A percentile compares a stretch with the other conserved stretches of the same genome.
Conservation (phyloP, 2,329 filamentous ascomycete genomes). For the Xylaria sp. region DNA sequence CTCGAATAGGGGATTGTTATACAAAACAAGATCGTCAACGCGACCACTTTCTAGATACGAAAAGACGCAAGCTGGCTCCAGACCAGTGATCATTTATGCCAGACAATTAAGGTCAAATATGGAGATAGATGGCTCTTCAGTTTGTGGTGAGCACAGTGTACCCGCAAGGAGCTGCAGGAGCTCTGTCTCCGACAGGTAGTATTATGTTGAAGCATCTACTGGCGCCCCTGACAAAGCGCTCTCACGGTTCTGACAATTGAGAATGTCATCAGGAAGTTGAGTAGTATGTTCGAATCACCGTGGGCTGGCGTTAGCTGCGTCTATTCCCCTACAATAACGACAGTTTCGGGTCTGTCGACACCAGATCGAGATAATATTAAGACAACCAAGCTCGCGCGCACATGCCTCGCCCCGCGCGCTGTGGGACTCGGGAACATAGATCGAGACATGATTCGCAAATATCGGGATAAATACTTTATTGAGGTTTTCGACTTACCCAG, state of each 20-base stretch:
- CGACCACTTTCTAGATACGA: conserved; percentile 10
- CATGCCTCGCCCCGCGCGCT: no score
- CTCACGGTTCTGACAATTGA: conserved; percentile 35
- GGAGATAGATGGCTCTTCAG: not conserved
- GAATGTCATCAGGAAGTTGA: conserved; percentile 31
- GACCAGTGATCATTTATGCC: conserved; percentile 20
- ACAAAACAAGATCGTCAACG: conserved; percentile 20
- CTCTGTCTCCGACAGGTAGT: conserved; percentile 20
- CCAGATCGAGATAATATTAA: no score
- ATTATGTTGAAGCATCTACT: conserved; percentile 25
- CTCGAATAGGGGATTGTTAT: conserved; percentile 21
- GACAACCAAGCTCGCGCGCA: no score
- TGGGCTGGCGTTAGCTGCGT: not conserved
- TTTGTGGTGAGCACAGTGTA: not conserved
- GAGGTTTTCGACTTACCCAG: conserved; percentile 22
- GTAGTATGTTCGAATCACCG: no score
- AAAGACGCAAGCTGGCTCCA: conserved; percentile 23
- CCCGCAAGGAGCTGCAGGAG: conserved; percentile 28
- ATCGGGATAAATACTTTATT: no score
- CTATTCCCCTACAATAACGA: conserved; percentile 3
- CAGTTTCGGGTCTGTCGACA: no score
- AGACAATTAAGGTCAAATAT: not conserved
- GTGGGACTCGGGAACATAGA: no score
- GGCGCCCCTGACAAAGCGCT: conserved; percentile 16
- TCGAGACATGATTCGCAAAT: no score